Base-by-base conservation (phyloP, 345 rosid genomes). In the Rhodamnia rubescens region DNA sequence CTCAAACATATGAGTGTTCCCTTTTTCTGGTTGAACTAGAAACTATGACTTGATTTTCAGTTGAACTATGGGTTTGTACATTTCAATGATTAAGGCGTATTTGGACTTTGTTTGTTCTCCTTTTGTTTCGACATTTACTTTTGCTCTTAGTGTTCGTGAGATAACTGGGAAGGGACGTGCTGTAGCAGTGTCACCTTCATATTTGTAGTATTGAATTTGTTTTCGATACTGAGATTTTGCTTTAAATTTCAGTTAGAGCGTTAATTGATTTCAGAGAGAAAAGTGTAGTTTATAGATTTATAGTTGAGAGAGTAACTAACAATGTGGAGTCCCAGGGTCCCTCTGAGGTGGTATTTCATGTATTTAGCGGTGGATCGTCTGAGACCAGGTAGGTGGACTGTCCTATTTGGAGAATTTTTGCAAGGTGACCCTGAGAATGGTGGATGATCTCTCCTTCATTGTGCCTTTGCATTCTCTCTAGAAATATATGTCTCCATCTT, bases 341-440 rank as follows among this genome's bases (percentile, higher is more conserved):
- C 88, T 89, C 85, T 87, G 83, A 89, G 88, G 86, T 86, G 88
- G 85, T 86, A 82, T 82, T 89, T 83, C 89, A 29, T 91, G 88
- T 84, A 87, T 74, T 92, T 90, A 87, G 88, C 83, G 69, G 86
- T 90, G 95, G 91, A 92, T 93, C 92, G 84, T 92, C 91, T 90
- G 91, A 89, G 85, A 89, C 92, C 93, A 90, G 96, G 92, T 95
- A 90, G 91, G 87, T 89, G 88, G 87, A 85, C 88, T 86, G 87
- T 92, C 69, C 89, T 90, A 87, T 83, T 87, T 84, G 90, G 87
- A 90, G 86, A 89, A 87, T 27, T 89, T 89, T 84, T 91, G 88
- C 89, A 86, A 90, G 92, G 92, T 87, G 90, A 93, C 86, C 90
- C 84, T 91, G 92, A 95, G 78, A 69, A 32, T 32, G 78, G 47